A percentile compares a stretch with the other conserved stretches of the same genome.
phyloP scores from a whole-genome alignment of 2,329 filamentous ascomycete genomes.

The Talaromyces sp. region DNA sequence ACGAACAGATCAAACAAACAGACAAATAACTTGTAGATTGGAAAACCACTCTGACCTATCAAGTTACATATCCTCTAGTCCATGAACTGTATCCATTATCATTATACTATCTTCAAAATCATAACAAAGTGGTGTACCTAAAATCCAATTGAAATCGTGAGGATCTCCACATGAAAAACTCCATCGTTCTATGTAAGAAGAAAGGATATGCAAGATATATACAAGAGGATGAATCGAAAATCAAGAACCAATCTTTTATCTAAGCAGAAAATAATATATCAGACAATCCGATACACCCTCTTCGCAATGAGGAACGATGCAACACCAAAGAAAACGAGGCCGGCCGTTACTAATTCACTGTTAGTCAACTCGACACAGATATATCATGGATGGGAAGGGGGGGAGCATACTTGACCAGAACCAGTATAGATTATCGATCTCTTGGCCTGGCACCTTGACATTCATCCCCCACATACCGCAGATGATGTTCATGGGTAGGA shows the following conservation, averaged over 20 bases:
- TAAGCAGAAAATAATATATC: background rate
- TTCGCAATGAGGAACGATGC: conserved; percentile 74
- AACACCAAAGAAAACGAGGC: conserved; percentile 69
- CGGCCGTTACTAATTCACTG: conserved; percentile 54
- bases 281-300: conserved; percentile 71
- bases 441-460: conserved; percentile 89
- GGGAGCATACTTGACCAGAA: conserved; percentile 57
- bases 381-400: background rate
- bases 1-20: background rate
- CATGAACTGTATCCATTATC: background rate
- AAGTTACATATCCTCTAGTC: background rate
- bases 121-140: background rate
- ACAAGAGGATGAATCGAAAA: no score
- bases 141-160: background rate
- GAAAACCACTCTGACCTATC: background rate
- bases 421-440: conserved; percentile 73
- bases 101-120: background rate
- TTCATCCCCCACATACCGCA: conserved; percentile 99
- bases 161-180: background rate
- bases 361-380: background rate
- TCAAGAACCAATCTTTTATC: background rate
- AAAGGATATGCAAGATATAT: background rate
- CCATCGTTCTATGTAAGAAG: background rate
- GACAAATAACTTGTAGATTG: background rate
- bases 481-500: conserved; percentile 98